These are phyloP conservation scores for Aspergillus versicolor DNA, from an alignment of 2,329 filamentous ascomycete genomes.

Conservation along the genomic window DNA sequence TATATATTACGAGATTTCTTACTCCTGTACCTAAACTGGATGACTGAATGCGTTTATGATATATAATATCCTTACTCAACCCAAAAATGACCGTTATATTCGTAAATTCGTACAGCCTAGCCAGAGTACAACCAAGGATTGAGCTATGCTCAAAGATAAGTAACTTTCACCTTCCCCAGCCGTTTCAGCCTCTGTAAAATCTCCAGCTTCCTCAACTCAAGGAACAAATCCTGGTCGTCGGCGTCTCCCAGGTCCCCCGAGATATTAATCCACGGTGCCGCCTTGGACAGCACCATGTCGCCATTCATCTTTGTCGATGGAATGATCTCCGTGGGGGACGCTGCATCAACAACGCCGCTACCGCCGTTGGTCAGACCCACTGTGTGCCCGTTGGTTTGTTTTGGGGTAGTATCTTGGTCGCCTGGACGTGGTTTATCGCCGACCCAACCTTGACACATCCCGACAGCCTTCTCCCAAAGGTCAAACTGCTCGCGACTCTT, in stretches of 20 bases:
- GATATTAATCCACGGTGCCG: constrained; percentile 18
- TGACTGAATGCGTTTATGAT: not conserved
- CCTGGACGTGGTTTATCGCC: constrained; percentile 7
- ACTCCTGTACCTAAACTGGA: not conserved
- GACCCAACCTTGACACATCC: constrained; percentile 71
- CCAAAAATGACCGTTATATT: not conserved
- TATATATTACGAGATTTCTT: not conserved
- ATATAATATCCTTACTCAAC: not conserved
- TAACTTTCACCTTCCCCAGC: constrained; percentile 24
- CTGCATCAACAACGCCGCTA: not conserved
- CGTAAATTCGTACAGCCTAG: not conserved
- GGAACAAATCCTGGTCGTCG: constrained; percentile 36
- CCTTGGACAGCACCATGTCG: constrained; percentile 17
- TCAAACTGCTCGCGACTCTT: constrained; percentile 61
- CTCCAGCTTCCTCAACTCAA: constrained; percentile 36
- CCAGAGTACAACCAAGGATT: too few relatives aligned
- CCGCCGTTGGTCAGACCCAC: not conserved
- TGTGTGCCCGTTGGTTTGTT: not conserved
- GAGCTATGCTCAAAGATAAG: constrained; percentile 10
- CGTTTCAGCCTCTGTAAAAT: constrained; percentile 35
- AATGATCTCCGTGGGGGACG: constrained; percentile 9
- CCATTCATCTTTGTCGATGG: constrained; percentile 14
- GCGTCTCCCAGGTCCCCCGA: constrained; percentile 31
- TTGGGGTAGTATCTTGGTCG: not conserved
- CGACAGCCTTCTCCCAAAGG: constrained; percentile 71